Base-by-base conservation (phyloP, 2,329 filamentous ascomycete species). In the Rachicladosporium sp. region DNA sequence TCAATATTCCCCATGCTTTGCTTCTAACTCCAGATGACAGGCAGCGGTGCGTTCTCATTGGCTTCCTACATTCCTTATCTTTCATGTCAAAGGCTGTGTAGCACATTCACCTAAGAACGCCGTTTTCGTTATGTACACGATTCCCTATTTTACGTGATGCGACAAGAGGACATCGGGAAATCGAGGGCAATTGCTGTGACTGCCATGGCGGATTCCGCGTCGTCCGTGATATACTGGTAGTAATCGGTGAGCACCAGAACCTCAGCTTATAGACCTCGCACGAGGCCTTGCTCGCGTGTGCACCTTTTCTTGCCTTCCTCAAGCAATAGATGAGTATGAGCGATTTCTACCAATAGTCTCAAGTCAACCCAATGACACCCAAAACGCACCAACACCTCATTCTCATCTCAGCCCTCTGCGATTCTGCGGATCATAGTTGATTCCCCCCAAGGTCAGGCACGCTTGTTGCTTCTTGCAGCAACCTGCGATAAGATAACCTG, bases 331-430 rank as follows among this genome's bases (percentile, higher is more conserved):
- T 35, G 11, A 13, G n/a, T 13, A 9, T 31, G 31, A 33, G 11
- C 29, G 9, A 15, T 41, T 41, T 36, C 37, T 31, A 12, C 19
- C 6, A 30, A n/a, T 31, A n/a, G 35, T 35, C 12, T 36, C 41
- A 27, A 34, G 35, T 43, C 40, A 40, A 33, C 36, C 41, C 48
- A 58, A 60, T 60, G 57, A 59, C 56, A 50, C 46, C 56, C 32
- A 55, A 46, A 44, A 55, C 56, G 21, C 52, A 53, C 41, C 43
- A 55, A 40, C 44, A 56, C 44, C 55, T 59, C 44, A 48, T 59
- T 40, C 51, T 60, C 41, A 48, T 59, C 36, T 45, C 51, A 37
- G 50, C 53, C 35, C 50, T 59, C 21, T 53, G 49, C 42, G 51
- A 45, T 33, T 45, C 48, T 34, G 44, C 49, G 37, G 49, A 53